Conservation (phyloP, 2,329 filamentous ascomycete species). For the Cladosporium sphaerospermum region DNA sequence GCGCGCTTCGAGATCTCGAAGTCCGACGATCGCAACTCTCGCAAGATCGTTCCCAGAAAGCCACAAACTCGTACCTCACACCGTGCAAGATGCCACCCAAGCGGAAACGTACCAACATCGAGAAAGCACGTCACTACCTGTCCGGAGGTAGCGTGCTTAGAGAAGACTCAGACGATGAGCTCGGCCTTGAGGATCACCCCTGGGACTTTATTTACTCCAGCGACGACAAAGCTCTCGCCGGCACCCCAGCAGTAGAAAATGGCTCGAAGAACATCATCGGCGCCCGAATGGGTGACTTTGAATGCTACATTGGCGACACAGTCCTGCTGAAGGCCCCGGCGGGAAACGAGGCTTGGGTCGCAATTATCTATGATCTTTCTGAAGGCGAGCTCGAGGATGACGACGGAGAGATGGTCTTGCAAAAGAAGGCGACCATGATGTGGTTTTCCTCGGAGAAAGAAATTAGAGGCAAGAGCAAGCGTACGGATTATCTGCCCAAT, state of each 20-base stretch:
- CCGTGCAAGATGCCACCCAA: conserved; percentile 33
- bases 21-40: too few relatives aligned
- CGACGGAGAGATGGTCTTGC: conserved; percentile 38
- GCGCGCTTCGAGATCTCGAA: too few relatives aligned
- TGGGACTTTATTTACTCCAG: conserved; percentile 55
- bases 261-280: conserved; percentile 56
- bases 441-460: conserved; percentile 95
- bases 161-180: conserved; percentile 84
- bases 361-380: conserved; percentile 75
- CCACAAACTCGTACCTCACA: too few relatives aligned
- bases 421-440: conserved; percentile 80
- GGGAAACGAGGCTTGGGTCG: conserved; percentile 87
- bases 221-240: conserved; percentile 21
- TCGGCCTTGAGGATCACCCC: conserved; percentile 48
- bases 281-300: conserved; percentile 73
- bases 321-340: conserved; percentile 78
- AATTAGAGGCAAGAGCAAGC: conserved; percentile 78
- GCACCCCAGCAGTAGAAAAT: conserved; percentile 12
- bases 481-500: conserved; percentile 70
- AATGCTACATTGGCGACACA: conserved; percentile 73
- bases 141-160: conserved; percentile 57
- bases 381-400: conserved; percentile 63
- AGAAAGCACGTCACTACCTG: conserved; percentile 46
- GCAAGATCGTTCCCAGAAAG: too few relatives aligned
- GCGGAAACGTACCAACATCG: conserved; percentile 35